These are phyloP conservation scores for Globisporangium cederbergense DNA, from an alignment of 352 stramenopile genomes.

Conservation along the genomic window DNA sequence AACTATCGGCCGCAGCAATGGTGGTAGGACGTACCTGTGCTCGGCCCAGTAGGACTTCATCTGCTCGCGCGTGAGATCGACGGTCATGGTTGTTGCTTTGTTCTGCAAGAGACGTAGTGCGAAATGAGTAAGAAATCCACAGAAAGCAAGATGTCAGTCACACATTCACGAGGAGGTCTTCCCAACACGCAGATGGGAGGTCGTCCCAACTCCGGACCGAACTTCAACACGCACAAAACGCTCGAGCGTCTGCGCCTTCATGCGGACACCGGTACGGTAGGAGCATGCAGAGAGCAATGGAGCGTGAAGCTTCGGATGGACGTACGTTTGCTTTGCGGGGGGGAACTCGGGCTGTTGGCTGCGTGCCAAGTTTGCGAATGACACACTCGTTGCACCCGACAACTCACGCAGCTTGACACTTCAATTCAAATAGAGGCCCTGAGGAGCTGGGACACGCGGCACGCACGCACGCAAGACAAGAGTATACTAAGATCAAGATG, in stretches of 20 bases:
- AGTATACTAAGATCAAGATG: neutral
- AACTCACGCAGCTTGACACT: neutral
- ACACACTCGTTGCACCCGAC: slow-evolving; percentile 2
- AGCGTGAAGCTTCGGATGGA: neutral
- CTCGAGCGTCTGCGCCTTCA: neutral
- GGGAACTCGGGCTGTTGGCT: slow-evolving; percentile 1
- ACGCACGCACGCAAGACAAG: too few relatives aligned
- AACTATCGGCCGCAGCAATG: neutral
- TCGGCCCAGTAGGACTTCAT: slow-evolving; percentile 86
- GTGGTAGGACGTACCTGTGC: slow-evolving; percentile 33
- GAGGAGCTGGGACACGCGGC: too few relatives aligned
- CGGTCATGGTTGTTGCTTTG: slow-evolving; percentile 34
- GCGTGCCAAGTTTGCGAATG: slow-evolving; percentile 14
- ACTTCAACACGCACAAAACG: slow-evolving; percentile 4
- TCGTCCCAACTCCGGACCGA: neutral
- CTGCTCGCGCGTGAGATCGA: slow-evolving; percentile 48
- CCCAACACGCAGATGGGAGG: neutral
- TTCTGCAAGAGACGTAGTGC: neutral
- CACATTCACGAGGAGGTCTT: neutral
- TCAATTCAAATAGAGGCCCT: slow-evolving; percentile 5
- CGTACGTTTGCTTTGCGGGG: neutral
- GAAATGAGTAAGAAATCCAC: neutral
- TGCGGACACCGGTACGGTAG: neutral
- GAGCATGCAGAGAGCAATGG: neutral
- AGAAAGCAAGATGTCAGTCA: slow-evolving; percentile 5